Evolutionary conservation across 2,329 filamentous ascomycete genomes (phyloP).

Genomic region (Ophiostoma ulmi): DNA sequence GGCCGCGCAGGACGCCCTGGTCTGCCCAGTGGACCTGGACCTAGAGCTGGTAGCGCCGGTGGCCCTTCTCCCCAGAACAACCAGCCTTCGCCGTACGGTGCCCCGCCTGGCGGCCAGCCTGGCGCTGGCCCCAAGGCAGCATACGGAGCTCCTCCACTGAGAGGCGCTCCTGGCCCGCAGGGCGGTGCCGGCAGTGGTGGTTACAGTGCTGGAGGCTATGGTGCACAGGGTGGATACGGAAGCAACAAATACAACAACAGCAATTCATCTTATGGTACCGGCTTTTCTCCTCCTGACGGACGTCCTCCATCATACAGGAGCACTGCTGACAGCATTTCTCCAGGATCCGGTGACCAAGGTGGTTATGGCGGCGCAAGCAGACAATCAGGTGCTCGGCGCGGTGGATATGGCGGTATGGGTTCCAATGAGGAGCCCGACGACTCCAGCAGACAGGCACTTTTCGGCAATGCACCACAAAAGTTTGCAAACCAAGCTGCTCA

Average conservation of each 20-base stretch:
- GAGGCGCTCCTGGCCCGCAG: constrained; percentile 22
- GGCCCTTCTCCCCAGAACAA: constrained; percentile 33
- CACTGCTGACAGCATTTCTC: constrained; percentile 25
- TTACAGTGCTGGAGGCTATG: constrained; percentile 43
- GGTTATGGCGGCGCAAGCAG: constrained; percentile 28
- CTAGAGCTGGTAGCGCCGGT: constrained; percentile 29
- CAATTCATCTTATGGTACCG: constrained; percentile 26
- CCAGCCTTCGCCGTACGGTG: constrained; percentile 17
- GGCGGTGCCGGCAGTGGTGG: constrained; percentile 44
- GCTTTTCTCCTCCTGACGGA: constrained; percentile 17
- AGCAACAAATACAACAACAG: constrained; percentile 48
- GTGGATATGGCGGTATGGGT: constrained; percentile 59
- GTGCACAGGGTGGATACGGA: constrained; percentile 48
- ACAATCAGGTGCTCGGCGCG: constrained; percentile 37
- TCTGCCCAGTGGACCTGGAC: constrained; percentile 37
- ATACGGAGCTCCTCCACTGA: constrained; percentile 16
- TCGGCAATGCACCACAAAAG: constrained; percentile 50
- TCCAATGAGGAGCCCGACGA: constrained; percentile 43
- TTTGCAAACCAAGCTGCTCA: constrained; percentile 33
- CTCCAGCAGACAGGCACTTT: constrained; percentile 58
- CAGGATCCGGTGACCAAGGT: constrained; percentile 29
- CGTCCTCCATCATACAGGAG: constrained; percentile 26
- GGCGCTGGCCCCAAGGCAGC: background rate
- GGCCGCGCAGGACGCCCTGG: constrained; percentile 31
- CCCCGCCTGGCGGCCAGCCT: background rate